Percentiles rank a stretch among this genome's conserved stretches.
phyloP scores from a whole-genome alignment of 495 filamentous ascomycete species.

The Aspergillus saccharolyticus region DNA sequence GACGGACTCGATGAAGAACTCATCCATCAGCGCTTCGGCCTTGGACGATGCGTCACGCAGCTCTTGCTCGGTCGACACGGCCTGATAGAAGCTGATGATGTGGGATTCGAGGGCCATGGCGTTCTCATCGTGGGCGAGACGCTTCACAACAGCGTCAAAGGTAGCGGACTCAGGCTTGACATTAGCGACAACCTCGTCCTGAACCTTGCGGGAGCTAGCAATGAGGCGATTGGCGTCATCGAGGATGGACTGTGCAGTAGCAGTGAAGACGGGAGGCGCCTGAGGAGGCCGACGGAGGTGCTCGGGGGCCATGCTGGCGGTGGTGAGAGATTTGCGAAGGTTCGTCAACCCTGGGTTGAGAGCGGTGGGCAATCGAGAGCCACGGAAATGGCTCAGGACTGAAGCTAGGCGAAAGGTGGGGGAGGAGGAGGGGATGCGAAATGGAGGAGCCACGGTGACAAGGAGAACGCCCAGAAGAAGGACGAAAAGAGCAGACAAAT shows the following conservation, averaged over 20 bases:
- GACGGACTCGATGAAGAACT: slow-evolving; percentile 58
- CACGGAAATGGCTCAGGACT: slow-evolving; percentile 57
- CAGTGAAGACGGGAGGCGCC: slow-evolving; percentile 77
- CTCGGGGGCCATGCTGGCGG: slow-evolving; percentile 61
- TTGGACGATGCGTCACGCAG: slow-evolving; percentile 68
- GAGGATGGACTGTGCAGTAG: slow-evolving; percentile 70
- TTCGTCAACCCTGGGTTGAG: slow-evolving; percentile 18
- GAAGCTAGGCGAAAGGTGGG: slow-evolving; percentile 41
- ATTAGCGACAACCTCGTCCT: slow-evolving; percentile 68
- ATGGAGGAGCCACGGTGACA: slow-evolving; percentile 73
- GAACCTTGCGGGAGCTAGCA: slow-evolving; percentile 57
- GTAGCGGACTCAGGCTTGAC: slow-evolving; percentile 60
- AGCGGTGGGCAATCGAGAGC: slow-evolving; percentile 26
- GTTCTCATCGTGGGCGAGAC: slow-evolving; percentile 66
- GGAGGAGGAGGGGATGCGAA: slow-evolving; percentile 52
- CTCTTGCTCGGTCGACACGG: slow-evolving; percentile 62
- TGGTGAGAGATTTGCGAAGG: slow-evolving; percentile 49
- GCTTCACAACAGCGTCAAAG: slow-evolving; percentile 61
- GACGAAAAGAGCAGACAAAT: slow-evolving; percentile 52
- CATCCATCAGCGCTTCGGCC: slow-evolving; percentile 62
- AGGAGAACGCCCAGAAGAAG: slow-evolving; percentile 53
- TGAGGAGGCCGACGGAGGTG: slow-evolving; percentile 69
- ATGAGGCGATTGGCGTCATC: slow-evolving; percentile 73
- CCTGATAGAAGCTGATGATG: slow-evolving; percentile 74
- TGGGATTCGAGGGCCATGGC: slow-evolving; percentile 50